Evolutionary conservation across 73 alveolate genomes (phyloP).

Genomic region (Paraurostyla sp.): DNA sequence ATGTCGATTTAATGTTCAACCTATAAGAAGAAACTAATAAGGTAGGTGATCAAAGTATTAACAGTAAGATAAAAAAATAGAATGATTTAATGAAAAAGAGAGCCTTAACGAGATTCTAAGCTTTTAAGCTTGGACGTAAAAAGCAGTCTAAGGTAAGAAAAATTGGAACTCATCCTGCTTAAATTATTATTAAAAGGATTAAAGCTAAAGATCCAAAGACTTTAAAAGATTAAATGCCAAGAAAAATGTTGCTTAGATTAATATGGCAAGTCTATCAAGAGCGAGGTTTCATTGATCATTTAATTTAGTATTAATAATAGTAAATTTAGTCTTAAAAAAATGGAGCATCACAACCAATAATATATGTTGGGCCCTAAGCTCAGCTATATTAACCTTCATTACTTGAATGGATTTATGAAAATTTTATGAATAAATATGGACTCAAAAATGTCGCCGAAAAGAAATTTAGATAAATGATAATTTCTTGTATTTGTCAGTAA

Average conservation of each 20-base stretch:
- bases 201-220: neutral
- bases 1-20: neutral
- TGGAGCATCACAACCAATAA: neutral
- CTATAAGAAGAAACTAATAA: neutral
- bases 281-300: conserved; percentile 19
- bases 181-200: conserved; percentile 14
- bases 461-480: conserved; percentile 54
- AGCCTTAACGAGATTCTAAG: conserved; percentile 35
- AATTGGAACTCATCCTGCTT: conserved; percentile 55
- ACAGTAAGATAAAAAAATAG: neutral
- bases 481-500: conserved; percentile 31
- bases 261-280: conserved; percentile 51
- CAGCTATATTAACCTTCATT: conserved; percentile 27
- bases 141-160: conserved; percentile 2
- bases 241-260: conserved; percentile 57
- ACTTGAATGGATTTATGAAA: conserved; percentile 73
- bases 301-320: neutral
- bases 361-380: neutral
- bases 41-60: neutral
- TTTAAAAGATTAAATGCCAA: conserved; percentile 54
- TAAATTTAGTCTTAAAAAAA: neutral
- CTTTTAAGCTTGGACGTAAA: conserved; percentile 29
- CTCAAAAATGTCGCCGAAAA: conserved; percentile 85
- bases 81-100: neutral
- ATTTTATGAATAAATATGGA: conserved; percentile 78